phyloP scores from a whole-genome alignment of 2,329 filamentous ascomycete genomes.

The Phoma herbarum region DNA sequence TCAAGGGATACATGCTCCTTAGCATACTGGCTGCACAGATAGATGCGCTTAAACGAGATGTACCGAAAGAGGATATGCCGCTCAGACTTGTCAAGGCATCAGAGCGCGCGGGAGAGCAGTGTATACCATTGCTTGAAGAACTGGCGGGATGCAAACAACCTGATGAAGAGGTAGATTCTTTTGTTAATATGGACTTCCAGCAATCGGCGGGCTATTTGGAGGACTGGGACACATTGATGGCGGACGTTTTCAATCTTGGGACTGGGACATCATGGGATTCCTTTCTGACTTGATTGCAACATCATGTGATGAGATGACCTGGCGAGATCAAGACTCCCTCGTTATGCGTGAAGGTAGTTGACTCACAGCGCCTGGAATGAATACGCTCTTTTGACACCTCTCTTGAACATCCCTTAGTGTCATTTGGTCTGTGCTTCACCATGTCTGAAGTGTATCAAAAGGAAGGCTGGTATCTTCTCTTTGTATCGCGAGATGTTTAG shows the following conservation, averaged over 20 bases:
- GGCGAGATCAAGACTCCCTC: no score
- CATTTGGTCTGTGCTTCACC: no score
- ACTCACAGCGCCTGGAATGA: no score
- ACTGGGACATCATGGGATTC: slow-evolving; percentile 5
- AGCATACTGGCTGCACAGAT: slow-evolving; percentile 33
- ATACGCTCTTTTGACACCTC: no score
- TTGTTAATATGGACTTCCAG: slow-evolving; percentile 18
- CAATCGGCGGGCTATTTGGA: slow-evolving; percentile 24
- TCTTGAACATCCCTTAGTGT: no score
- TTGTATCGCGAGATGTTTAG: no score
- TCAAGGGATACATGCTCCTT: slow-evolving; percentile 41
- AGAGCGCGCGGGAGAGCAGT: slow-evolving; percentile 28
- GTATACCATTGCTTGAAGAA: slow-evolving; percentile 33
- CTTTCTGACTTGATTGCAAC: neutral
- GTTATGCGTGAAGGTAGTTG: no score
- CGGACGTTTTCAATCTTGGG: slow-evolving; percentile 25
- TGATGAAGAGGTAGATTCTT: neutral
- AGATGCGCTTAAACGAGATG: slow-evolving; percentile 27
- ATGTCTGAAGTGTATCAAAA: no score
- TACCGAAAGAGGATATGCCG: slow-evolving; percentile 20
- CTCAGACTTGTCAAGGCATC: slow-evolving; percentile 25
- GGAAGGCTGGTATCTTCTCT: no score
- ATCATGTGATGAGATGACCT: no score
- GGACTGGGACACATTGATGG: slow-evolving; percentile 34
- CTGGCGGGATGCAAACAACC: slow-evolving; percentile 18